phyloP scores from a whole-genome alignment of 441 rosid species.

The Omphalea diandra region DNA sequence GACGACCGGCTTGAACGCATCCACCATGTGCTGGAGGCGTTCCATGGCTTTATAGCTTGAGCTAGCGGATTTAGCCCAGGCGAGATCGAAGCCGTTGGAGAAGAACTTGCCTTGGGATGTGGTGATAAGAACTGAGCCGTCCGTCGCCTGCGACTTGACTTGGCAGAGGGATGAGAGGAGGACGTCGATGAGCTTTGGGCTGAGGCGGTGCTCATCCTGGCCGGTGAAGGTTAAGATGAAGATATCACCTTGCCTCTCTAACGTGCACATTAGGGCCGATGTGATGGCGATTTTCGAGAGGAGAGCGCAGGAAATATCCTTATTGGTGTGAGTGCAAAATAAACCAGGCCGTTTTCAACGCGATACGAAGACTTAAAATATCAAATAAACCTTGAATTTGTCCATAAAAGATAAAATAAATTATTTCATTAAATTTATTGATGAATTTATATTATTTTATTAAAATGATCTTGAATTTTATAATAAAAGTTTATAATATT shows the following conservation, averaged over 20 bases:
- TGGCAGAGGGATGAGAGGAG: constrained; percentile 47
- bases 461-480: too few relatives aligned
- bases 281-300: too few relatives aligned
- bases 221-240: constrained; percentile 67
- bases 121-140: constrained; percentile 70
- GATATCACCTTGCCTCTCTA: constrained; percentile 57
- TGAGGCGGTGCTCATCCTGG: constrained; percentile 57
- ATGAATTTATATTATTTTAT: too few relatives aligned
- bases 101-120: constrained; percentile 72
- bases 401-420: too few relatives aligned
- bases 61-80: constrained; percentile 61
- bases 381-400: too few relatives aligned
- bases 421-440: too few relatives aligned
- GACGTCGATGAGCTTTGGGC: constrained; percentile 43
- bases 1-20: constrained; percentile 40
- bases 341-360: too few relatives aligned
- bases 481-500: too few relatives aligned
- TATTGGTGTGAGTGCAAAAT: too few relatives aligned
- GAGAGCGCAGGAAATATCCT: too few relatives aligned
- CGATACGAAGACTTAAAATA: too few relatives aligned
- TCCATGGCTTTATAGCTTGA: constrained; percentile 30
- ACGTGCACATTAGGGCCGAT: too few relatives aligned
- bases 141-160: constrained; percentile 53
- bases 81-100: constrained; percentile 86
- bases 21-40: constrained; percentile 53